Percentiles rank a stretch among this genome's conserved stretches.
Conservation (phyloP, 345 rosid species). For the Lepidium didymum region DNA sequence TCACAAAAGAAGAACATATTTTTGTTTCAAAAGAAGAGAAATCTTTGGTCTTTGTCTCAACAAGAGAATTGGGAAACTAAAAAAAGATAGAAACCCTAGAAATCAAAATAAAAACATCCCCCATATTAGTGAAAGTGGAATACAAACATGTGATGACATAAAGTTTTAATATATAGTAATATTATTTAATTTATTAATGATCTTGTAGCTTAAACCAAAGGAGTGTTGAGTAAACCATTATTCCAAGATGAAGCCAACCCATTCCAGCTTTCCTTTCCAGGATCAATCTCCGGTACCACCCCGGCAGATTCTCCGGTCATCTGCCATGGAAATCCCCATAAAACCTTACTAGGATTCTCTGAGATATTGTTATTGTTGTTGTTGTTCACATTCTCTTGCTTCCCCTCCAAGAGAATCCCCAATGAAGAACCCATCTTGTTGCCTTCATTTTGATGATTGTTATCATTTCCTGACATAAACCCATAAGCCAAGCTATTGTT, state of each 20-base stretch:
- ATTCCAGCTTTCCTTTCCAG: slow-evolving; percentile 47
- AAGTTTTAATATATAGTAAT: slow-evolving; percentile 9
- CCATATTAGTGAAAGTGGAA: slow-evolving; percentile 19
- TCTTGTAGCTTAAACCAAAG: slow-evolving; percentile 38
- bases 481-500: slow-evolving; percentile 39
- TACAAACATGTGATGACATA: slow-evolving; percentile 20
- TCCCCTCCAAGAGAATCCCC: slow-evolving; percentile 38
- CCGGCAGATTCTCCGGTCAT: slow-evolving; percentile 40
- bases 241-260: slow-evolving; percentile 47
- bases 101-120: slow-evolving; percentile 9
- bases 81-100: slow-evolving; percentile 17
- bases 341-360: slow-evolving; percentile 33
- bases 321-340: slow-evolving; percentile 80
- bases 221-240: slow-evolving; percentile 43
- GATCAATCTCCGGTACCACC: slow-evolving; percentile 34
- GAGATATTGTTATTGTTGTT: slow-evolving; percentile 23
- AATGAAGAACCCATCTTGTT: slow-evolving; percentile 12
- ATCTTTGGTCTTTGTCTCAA: slow-evolving; percentile 1
- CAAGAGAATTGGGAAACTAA: slow-evolving; percentile 14
- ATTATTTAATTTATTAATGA: not conserved
- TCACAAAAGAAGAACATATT: slow-evolving; percentile 14
- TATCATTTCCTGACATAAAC: slow-evolving; percentile 25
- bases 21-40: not conserved
- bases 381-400: slow-evolving; percentile 44
- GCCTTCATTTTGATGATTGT: slow-evolving; percentile 10